phyloP scores from a whole-genome alignment of 2,329 filamentous ascomycete genomes.

The Ceratocystis smalleyi region DNA sequence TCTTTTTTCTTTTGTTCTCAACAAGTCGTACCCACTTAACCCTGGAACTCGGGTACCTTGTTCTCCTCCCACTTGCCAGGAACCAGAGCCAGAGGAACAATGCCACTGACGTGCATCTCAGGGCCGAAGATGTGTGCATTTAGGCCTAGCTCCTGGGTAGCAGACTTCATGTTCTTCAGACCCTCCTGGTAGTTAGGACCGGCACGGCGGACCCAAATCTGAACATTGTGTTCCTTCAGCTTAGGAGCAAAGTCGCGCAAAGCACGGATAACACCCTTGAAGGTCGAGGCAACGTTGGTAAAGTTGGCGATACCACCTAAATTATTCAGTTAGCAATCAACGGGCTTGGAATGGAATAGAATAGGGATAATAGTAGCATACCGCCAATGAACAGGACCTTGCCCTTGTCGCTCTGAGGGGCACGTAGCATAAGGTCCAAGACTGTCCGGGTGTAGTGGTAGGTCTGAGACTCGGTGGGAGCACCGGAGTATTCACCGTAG shows the following conservation, averaged over 20 bases:
- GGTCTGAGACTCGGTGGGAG: conserved; percentile 94
- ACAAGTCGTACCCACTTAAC: conserved; percentile 25
- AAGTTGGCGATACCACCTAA: conserved; percentile 91
- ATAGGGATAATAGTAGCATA: background rate
- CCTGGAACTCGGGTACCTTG: conserved; percentile 45
- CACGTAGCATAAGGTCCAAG: conserved; percentile 90
- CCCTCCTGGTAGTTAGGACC: conserved; percentile 98
- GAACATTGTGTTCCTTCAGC: conserved; percentile 88
- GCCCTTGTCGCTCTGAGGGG: conserved; percentile 69
- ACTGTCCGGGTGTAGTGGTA: conserved; percentile 98
- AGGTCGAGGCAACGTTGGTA: conserved; percentile 97
- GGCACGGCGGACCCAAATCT: conserved; percentile 85
- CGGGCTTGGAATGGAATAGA: background rate
- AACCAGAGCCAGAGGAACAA: conserved; percentile 77
- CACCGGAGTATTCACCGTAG: conserved; percentile 99
- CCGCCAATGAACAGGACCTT: conserved; percentile 99
- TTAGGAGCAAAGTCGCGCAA: conserved; percentile 75
- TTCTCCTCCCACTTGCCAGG: conserved; percentile 48
- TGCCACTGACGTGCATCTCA: conserved; percentile 95
- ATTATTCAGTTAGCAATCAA: background rate
- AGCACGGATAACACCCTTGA: conserved; percentile 98
- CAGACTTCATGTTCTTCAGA: conserved; percentile 98
- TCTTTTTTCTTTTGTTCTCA: conserved; percentile 14
- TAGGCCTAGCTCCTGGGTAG: conserved; percentile 82
- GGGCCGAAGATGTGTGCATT: conserved; percentile 48